Evolutionary conservation across 768 basidiomycete species (phyloP).

Genomic region (Xanthoconium stramineum): DNA sequence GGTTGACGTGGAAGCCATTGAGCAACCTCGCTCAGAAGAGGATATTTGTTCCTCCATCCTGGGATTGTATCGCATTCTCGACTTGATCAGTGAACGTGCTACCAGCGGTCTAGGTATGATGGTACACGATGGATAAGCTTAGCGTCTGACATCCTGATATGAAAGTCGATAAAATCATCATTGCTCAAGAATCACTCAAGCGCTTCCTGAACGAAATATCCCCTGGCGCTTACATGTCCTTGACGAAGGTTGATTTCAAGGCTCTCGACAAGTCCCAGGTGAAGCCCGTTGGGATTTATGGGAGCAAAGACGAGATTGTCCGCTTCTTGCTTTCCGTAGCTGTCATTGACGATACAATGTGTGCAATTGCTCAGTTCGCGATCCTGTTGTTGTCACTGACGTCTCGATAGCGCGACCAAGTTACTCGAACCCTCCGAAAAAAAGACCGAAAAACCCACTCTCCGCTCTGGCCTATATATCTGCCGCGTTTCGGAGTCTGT

Average conservation of each 20-base stretch:
- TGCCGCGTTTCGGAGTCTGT: slow-evolving; percentile 23
- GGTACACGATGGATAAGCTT: neutral
- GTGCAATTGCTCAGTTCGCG: slow-evolving; percentile 13
- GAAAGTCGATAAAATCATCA: slow-evolving; percentile 62
- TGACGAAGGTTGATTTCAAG: slow-evolving; percentile 58
- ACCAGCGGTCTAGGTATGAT: slow-evolving; percentile 49
- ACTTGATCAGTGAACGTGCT: slow-evolving; percentile 50
- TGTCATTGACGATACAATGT: slow-evolving; percentile 40
- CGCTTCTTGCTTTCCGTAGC: slow-evolving; percentile 40
- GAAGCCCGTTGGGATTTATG: slow-evolving; percentile 56
- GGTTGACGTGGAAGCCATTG: slow-evolving; percentile 4
- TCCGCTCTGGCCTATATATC: slow-evolving; percentile 53
- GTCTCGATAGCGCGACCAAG: slow-evolving; percentile 8
- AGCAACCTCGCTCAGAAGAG: slow-evolving; percentile 8
- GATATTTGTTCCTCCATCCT: slow-evolving; percentile 33
- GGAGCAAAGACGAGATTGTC: slow-evolving; percentile 49
- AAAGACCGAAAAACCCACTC: slow-evolving; percentile 14
- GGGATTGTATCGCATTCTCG: slow-evolving; percentile 51
- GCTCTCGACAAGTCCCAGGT: slow-evolving; percentile 44
- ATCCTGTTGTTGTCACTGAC: neutral
- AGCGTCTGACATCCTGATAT: neutral
- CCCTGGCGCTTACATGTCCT: slow-evolving; percentile 51
- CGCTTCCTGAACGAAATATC: slow-evolving; percentile 45
- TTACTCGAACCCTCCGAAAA: slow-evolving; percentile 4
- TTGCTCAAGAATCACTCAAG: slow-evolving; percentile 49